A percentile compares a stretch with the other conserved stretches of the same genome.
Evolutionary conservation across 2,329 filamentous ascomycete genomes (phyloP).

Genomic region (Phyllosticta ampelicida): DNA sequence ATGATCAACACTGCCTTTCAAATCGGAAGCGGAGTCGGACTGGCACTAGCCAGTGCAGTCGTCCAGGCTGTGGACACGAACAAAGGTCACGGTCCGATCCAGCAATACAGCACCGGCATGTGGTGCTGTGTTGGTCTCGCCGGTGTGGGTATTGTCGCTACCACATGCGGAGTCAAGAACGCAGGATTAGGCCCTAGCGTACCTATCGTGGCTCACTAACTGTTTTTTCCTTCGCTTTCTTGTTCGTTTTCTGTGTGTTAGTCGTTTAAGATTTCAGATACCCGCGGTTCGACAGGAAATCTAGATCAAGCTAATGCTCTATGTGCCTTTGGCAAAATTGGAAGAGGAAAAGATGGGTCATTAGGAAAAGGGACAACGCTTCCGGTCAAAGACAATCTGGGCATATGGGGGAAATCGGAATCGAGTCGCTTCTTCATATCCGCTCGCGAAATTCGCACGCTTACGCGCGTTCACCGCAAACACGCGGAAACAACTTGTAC

Average conservation of each 20-base stretch:
- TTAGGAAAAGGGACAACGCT: not conserved
- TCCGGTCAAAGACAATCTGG: not conserved
- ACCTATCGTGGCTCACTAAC: conserved; percentile 5
- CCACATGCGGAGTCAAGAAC: conserved; percentile 15
- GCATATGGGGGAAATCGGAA: not conserved
- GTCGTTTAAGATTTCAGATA: not conserved
- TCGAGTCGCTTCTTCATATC: not conserved
- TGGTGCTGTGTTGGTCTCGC: conserved; percentile 34
- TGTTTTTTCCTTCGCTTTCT: not conserved
- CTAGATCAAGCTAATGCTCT: not conserved
- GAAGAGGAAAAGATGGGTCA: not conserved
- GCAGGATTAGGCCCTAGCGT: not conserved
- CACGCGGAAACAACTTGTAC: not conserved
- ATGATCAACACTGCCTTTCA: conserved; percentile 37
- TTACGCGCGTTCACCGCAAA: not conserved
- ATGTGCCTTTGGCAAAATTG: not conserved
- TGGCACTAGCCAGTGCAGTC: conserved; percentile 31
- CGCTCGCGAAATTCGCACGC: not conserved
- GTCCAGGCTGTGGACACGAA: conserved; percentile 29
- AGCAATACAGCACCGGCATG: conserved; percentile 31
- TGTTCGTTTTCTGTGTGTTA: not conserved
- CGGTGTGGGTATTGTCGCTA: conserved; percentile 23
- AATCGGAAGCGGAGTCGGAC: conserved; percentile 31
- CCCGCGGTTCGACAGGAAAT: not conserved
- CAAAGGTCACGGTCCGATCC: conserved; percentile 21